Percentiles rank a stretch among this genome's conserved stretches.
Evolutionary conservation across 2,329 filamentous ascomycete species (phyloP).

Genomic region (Trichoderma aggressivum): DNA sequence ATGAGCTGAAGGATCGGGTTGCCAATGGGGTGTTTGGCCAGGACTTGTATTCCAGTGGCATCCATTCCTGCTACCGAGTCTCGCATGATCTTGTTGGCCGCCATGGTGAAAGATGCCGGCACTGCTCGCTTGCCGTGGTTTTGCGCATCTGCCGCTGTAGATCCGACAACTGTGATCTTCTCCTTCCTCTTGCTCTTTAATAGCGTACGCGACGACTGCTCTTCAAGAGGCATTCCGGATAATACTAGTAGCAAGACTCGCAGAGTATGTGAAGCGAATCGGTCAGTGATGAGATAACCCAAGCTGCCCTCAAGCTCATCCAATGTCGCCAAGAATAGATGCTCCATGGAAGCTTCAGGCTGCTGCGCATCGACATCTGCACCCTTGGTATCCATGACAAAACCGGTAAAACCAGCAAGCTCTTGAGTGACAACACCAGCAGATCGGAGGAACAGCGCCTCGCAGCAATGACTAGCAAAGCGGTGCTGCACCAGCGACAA

Average conservation of each 20-base stretch:
- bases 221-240: constrained; percentile 75
- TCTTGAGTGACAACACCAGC: constrained; percentile 77
- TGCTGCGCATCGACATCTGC: constrained; percentile 40
- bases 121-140: constrained; percentile 53
- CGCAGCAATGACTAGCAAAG: constrained; percentile 96
- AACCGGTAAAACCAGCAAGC: constrained; percentile 44
- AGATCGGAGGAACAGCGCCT: constrained; percentile 82
- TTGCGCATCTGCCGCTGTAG: constrained; percentile 48
- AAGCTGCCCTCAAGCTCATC: constrained; percentile 86
- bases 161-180: constrained; percentile 62
- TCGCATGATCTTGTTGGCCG: constrained; percentile 76
- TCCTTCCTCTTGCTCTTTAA: constrained; percentile 93
- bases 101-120: constrained; percentile 72
- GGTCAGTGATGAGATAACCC: constrained; percentile 78
- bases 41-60: constrained; percentile 72
- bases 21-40: constrained; percentile 85
- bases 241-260: constrained; percentile 82
- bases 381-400: constrained; percentile 42
- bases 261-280: constrained; percentile 86
- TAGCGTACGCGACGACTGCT: constrained; percentile 65
- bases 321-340: constrained; percentile 76
- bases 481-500: constrained; percentile 87
- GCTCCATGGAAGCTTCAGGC: constrained; percentile 69
- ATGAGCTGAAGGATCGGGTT: constrained; percentile 92
- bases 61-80: constrained; percentile 74